phyloP scores from a whole-genome alignment of 352 stramenopile species.

The Phytophthora tubulina region DNA sequence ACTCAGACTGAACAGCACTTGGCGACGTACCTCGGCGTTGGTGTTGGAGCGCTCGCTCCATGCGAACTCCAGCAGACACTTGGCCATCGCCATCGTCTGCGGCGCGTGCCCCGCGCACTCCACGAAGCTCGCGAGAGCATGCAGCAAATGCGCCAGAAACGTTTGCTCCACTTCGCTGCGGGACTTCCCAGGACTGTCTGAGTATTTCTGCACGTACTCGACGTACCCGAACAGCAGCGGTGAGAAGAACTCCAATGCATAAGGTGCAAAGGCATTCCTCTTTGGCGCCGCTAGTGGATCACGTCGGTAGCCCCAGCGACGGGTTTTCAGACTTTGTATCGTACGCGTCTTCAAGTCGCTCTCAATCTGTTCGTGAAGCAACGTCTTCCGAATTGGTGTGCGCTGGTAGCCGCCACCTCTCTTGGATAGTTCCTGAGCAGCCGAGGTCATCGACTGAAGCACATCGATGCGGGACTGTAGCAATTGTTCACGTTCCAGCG shows the following conservation, averaged over 20 bases:
- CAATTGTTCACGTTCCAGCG: slow-evolving; percentile 78
- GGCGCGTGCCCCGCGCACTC: slow-evolving; percentile 72
- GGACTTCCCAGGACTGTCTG: slow-evolving; percentile 25
- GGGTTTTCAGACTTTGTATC: slow-evolving; percentile 66
- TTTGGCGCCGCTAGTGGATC: slow-evolving; percentile 55
- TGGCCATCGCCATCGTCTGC: slow-evolving; percentile 72
- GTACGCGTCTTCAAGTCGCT: slow-evolving; percentile 53
- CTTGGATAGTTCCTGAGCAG: slow-evolving; percentile 74
- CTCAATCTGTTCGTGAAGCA: slow-evolving; percentile 51
- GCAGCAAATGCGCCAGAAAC: slow-evolving; percentile 76
- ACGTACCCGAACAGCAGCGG: slow-evolving; percentile 79
- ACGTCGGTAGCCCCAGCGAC: slow-evolving; percentile 75
- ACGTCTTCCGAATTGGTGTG: slow-evolving; percentile 37
- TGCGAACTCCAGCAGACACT: slow-evolving; percentile 75
- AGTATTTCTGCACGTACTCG: slow-evolving; percentile 57
- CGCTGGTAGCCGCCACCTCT: slow-evolving; percentile 41
- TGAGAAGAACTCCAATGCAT: slow-evolving; percentile 79
- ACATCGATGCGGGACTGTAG: slow-evolving; percentile 77
- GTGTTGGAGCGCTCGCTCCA: slow-evolving; percentile 61
- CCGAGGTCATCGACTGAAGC: slow-evolving; percentile 63
- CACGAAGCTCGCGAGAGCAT: slow-evolving; percentile 73
- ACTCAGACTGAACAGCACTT: slow-evolving; percentile 80
- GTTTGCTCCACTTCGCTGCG: slow-evolving; percentile 70
- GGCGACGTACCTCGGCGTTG: slow-evolving; percentile 67
- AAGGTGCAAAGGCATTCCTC: slow-evolving; percentile 72